Percentiles rank a stretch among this genome's conserved stretches.
Conservation (phyloP, 192 early-diverging fungal species). For the Helicostylum pulchrum region DNA sequence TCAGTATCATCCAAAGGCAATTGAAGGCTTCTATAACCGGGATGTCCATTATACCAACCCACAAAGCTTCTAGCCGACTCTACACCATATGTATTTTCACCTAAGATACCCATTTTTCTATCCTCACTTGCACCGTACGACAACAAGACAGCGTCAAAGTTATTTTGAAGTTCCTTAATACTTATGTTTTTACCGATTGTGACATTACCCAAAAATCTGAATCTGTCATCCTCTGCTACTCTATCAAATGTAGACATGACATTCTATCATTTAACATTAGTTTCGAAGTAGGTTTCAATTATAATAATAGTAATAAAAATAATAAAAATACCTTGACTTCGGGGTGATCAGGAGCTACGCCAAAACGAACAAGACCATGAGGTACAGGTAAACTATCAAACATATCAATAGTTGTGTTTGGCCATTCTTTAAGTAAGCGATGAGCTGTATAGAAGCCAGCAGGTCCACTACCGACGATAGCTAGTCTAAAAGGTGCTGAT, state of each 20-base stretch:
- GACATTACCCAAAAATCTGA: slow-evolving; percentile 83
- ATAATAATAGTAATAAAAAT: too few species aligned
- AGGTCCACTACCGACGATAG: slow-evolving; percentile 75
- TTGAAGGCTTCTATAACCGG: slow-evolving; percentile 57
- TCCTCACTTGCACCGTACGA: slow-evolving; percentile 85
- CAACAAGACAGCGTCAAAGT: slow-evolving; percentile 78
- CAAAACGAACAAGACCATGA: slow-evolving; percentile 87
- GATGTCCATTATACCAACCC: slow-evolving; percentile 93
- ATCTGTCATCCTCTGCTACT: slow-evolving; percentile 63
- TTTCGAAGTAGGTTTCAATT: neutral
- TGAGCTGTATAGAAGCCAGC: slow-evolving; percentile 93
- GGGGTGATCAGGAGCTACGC: slow-evolving; percentile 95
- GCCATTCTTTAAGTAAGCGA: slow-evolving; percentile 62
- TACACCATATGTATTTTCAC: slow-evolving; percentile 65
- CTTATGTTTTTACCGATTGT: slow-evolving; percentile 53
- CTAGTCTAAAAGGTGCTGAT: slow-evolving; percentile 44
- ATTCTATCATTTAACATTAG: slow-evolving; percentile 50
- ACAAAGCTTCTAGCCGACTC: slow-evolving; percentile 84
- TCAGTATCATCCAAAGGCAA: slow-evolving; percentile 66
- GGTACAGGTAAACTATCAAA: slow-evolving; percentile 83
- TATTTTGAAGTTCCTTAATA: slow-evolving; percentile 47
- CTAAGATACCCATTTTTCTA: slow-evolving; percentile 60
- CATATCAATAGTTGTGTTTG: slow-evolving; percentile 68
- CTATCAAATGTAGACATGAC: slow-evolving; percentile 84
- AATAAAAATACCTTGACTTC: slow-evolving; percentile 82